Evolutionary conservation across 257 asterid species (phyloP).

Genomic region (Nicotiana paniculata): DNA sequence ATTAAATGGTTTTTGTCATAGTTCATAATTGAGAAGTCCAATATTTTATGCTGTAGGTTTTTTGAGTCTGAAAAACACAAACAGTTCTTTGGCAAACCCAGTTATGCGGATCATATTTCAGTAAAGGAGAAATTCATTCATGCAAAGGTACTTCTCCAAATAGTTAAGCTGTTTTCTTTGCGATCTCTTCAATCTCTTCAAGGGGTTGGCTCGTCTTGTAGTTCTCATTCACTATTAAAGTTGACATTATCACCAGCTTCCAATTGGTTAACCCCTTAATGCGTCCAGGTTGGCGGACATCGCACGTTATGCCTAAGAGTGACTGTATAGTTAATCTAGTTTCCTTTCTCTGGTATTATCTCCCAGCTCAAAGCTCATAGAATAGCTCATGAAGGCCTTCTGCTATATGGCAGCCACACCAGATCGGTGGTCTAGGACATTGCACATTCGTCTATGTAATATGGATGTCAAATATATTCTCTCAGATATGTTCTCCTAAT

Average conservation of each 20-base stretch:
- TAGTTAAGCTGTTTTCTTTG: neutral
- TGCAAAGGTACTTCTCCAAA: slow-evolving; percentile 64
- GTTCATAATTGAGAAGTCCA: neutral
- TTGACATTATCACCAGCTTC: neutral
- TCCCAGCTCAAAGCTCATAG: neutral
- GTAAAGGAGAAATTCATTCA: slow-evolving; percentile 84
- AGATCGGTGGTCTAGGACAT: neutral
- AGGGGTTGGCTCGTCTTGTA: neutral
- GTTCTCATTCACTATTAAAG: neutral
- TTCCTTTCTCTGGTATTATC: neutral
- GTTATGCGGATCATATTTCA: slow-evolving; percentile 69
- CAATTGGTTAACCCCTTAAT: neutral
- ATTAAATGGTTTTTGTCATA: neutral
- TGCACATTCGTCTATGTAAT: neutral
- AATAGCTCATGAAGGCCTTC: neutral
- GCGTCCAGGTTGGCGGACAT: neutral
- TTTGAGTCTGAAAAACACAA: slow-evolving; percentile 62
- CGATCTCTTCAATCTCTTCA: neutral
- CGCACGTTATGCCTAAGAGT: neutral
- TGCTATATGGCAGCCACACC: neutral
- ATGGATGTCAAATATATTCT: neutral
- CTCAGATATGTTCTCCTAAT: neutral
- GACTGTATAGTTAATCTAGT: neutral
- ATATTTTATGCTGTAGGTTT: slow-evolving; percentile 38
- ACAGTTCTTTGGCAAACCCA: slow-evolving; percentile 66